phyloP scores from a whole-genome alignment of 768 basidiomycete genomes.

The Podaxis mareebaensis region DNA sequence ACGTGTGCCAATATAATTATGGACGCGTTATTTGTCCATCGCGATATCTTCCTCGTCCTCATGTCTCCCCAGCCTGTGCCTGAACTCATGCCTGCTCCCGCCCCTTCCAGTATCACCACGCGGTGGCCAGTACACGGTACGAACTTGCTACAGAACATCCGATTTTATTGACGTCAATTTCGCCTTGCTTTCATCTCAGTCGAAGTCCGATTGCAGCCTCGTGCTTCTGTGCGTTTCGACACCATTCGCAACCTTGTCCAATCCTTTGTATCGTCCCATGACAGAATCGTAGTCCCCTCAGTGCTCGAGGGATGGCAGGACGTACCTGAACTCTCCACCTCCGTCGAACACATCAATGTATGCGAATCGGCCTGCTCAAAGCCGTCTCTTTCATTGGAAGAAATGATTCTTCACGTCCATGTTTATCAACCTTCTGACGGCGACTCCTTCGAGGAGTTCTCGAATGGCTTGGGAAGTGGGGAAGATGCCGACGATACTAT shows the following conservation, averaged over 20 bases:
- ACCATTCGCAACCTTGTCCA: conserved; percentile 67
- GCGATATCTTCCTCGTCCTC: conserved; percentile 15
- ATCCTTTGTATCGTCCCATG: conserved; percentile 55
- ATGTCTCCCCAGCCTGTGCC: background rate
- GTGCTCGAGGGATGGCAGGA: conserved; percentile 79
- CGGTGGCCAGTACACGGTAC: conserved; percentile 72
- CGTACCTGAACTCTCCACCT: conserved; percentile 64
- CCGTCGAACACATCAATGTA: conserved; percentile 75
- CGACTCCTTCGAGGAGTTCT: conserved; percentile 74
- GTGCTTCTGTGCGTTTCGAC: conserved; percentile 74
- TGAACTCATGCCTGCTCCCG: background rate
- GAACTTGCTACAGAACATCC: conserved; percentile 15
- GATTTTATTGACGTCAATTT: background rate
- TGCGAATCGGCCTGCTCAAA: conserved; percentile 70
- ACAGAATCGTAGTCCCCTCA: conserved; percentile 70
- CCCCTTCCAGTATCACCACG: background rate
- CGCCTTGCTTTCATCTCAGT: conserved; percentile 44
- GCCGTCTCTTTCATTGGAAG: conserved; percentile 50
- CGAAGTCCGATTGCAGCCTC: conserved; percentile 75
- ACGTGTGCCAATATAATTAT: conserved; percentile 36
- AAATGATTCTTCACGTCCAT: conserved; percentile 75
- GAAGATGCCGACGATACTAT: conserved; percentile 77
- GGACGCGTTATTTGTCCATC: conserved; percentile 53
- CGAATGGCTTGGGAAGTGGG: conserved; percentile 48
- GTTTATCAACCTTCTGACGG: conserved; percentile 80